Evolutionary conservation across 805 yeast genomes (phyloP).

Genomic region (Vanderwaltozyma polyspora): DNA sequence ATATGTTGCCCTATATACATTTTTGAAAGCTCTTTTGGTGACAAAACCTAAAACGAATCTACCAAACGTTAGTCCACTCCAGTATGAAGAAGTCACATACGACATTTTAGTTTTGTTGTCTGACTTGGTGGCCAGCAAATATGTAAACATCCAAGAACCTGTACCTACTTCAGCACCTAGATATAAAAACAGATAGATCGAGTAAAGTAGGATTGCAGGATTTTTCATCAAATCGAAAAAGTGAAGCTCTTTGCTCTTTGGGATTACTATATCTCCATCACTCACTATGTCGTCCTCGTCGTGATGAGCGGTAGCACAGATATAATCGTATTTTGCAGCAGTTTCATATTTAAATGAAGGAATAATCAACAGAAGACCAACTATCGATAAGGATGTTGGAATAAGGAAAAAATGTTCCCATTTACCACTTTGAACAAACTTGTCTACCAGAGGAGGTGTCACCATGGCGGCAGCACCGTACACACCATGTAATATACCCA

Average conservation of each 20-base stretch:
- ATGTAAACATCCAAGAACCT: constrained; percentile 65
- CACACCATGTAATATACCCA: constrained; percentile 55
- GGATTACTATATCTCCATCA: neutral
- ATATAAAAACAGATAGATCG: constrained; percentile 47
- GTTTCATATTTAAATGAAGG: constrained; percentile 39
- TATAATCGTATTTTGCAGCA: constrained; percentile 26
- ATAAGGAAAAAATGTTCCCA: constrained; percentile 22
- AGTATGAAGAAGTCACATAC: constrained; percentile 56
- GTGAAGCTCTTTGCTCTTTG: neutral
- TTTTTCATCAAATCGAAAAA: constrained; percentile 15
- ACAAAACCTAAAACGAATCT: constrained; percentile 47
- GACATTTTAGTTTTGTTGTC: constrained; percentile 41
- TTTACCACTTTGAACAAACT: constrained; percentile 22
- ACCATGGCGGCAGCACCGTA: constrained; percentile 67
- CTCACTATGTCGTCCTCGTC: neutral
- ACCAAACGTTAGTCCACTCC: constrained; percentile 63
- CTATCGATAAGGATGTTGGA: constrained; percentile 31
- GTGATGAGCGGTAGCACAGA: neutral
- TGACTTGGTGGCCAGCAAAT: constrained; percentile 41
- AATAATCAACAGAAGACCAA: constrained; percentile 20
- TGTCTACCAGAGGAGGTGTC: constrained; percentile 54
- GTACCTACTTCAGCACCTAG: constrained; percentile 60
- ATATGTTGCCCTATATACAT: constrained; percentile 32
- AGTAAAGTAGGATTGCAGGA: constrained; percentile 35
- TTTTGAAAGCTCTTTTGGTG: constrained; percentile 36